Percentiles rank a stretch among this genome's conserved stretches.
These are phyloP conservation scores for Eleusine coracana DNA, from an alignment of 176 grass and related monocot species.

Conservation along the genomic window DNA sequence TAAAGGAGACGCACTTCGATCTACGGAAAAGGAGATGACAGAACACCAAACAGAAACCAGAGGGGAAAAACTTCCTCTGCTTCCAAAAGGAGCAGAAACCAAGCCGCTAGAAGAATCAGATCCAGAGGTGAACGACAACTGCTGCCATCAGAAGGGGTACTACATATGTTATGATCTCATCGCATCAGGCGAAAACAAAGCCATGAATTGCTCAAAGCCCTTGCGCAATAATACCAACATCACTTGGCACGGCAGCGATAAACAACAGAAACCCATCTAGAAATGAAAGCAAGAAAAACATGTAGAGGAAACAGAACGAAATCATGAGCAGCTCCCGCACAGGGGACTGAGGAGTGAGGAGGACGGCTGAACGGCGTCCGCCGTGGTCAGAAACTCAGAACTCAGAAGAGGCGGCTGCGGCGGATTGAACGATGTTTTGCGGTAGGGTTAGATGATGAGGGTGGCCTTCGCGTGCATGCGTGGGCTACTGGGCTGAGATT, in stretches of 20 bases:
- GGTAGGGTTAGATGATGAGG: background rate
- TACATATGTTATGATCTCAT: conserved; percentile 54
- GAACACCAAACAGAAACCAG: background rate
- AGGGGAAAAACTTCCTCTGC: background rate
- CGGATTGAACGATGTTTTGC: background rate
- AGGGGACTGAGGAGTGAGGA: background rate
- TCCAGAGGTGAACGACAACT: background rate
- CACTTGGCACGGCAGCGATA: conserved; percentile 59
- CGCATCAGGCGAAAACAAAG: conserved; percentile 45
- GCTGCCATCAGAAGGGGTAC: conserved; percentile 53
- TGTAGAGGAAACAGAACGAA: background rate
- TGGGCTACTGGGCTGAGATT: background rate
- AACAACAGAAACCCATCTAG: background rate
- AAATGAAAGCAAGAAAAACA: background rate
- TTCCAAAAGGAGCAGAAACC: background rate
- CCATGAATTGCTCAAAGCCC: conserved; percentile 62
- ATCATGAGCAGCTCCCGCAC: background rate
- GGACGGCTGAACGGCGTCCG: background rate
- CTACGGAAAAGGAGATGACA: background rate
- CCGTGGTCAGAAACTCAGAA: background rate
- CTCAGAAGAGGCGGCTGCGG: background rate
- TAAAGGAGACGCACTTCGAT: background rate
- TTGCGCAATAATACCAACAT: conserved; percentile 72
- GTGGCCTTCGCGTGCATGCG: background rate
- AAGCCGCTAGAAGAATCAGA: background rate